Evolutionary conservation across 306 rosid species (phyloP).

Genomic region (Pyrus communis): DNA sequence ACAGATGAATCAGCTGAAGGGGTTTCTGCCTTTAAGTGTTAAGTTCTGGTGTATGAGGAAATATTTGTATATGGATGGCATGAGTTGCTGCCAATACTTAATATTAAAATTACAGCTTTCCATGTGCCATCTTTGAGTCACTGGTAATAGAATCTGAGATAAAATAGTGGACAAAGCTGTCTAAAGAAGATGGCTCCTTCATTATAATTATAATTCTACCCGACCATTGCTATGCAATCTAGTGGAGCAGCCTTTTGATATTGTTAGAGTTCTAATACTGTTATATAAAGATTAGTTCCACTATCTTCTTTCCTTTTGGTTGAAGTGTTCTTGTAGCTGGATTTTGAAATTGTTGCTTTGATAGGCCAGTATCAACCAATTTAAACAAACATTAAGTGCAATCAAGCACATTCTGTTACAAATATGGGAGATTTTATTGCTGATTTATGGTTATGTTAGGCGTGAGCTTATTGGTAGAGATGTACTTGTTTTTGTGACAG

Average conservation of each 20-base stretch:
- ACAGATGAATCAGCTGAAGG: not conserved
- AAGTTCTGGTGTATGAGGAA: slow-evolving; percentile 7
- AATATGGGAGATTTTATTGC: not conserved
- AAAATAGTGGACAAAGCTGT: not conserved
- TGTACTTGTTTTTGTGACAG: not conserved
- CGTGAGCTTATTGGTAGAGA: not conserved
- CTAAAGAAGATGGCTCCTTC: not conserved
- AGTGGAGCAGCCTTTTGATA: not conserved
- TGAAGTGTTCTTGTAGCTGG: not conserved
- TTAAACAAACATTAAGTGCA: not conserved
- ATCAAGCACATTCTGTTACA: not conserved
- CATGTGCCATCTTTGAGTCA: not conserved
- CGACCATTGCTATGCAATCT: not conserved
- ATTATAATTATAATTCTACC: not conserved
- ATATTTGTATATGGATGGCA: slow-evolving; percentile 6
- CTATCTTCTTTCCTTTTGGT: not conserved
- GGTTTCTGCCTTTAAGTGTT: slow-evolving; percentile 1
- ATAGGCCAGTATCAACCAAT: not conserved
- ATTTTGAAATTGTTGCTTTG: not conserved
- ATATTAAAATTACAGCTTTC: not conserved
- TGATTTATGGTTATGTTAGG: too few species aligned
- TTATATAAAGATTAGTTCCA: not conserved
- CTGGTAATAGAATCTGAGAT: not conserved
- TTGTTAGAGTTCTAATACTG: too few species aligned
- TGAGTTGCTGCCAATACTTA: not conserved